Percentiles rank a stretch among this genome's conserved stretches.
Conservation (phyloP, 768 basidiomycete genomes). For the Rubroboletus pulcherrimus region DNA sequence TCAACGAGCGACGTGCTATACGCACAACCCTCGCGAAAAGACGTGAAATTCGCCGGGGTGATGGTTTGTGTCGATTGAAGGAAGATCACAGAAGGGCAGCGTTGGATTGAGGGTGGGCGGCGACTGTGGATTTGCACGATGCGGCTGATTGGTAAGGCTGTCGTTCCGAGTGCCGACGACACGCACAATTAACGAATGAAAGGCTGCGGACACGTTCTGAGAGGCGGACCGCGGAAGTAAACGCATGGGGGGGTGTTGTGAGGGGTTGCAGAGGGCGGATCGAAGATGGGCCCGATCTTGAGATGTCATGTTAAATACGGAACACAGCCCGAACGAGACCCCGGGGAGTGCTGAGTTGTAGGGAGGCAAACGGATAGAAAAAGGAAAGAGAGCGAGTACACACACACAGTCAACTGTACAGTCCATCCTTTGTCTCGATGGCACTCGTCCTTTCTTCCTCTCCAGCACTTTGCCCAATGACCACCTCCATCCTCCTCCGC, state of each 20-base stretch:
- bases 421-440: slow-evolving; percentile 2
- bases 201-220: background rate
- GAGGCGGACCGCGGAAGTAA: background rate
- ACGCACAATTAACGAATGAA: background rate
- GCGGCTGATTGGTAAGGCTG: background rate
- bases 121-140: no score
- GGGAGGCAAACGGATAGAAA: slow-evolving; percentile 10
- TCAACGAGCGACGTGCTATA: background rate
- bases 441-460: slow-evolving; percentile 6
- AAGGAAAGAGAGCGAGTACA: background rate
- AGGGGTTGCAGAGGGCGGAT: background rate
- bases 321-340: slow-evolving; percentile 21
- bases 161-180: background rate
- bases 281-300: slow-evolving; percentile 5
- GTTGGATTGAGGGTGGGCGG: no score
- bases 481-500: slow-evolving; percentile 22
- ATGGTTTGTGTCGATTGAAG: no score
- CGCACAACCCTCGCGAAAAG: background rate
- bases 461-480: slow-evolving; percentile 6
- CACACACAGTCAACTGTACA: no score
- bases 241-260: background rate
- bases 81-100: no score
- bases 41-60: background rate
- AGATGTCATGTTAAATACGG: slow-evolving; percentile 9
- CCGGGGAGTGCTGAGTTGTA: slow-evolving; percentile 12